These are phyloP conservation scores for Bipolaris gigantea DNA, from an alignment of 2,329 filamentous ascomycete genomes.

Conservation along the genomic window DNA sequence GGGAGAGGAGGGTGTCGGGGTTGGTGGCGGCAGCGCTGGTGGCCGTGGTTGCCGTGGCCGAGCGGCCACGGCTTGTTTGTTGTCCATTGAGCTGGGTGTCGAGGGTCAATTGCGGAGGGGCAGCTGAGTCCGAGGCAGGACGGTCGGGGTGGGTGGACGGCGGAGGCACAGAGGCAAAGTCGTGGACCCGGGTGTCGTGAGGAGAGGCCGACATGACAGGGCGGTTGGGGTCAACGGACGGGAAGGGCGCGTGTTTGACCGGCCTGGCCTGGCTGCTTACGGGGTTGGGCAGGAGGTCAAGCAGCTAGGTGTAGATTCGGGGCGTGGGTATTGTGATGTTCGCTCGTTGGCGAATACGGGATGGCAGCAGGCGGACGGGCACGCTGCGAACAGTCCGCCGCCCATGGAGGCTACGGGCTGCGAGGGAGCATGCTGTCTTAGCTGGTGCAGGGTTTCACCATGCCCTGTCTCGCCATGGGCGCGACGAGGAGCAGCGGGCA, in stretches of 20 bases:
- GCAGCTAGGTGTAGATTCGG: neutral
- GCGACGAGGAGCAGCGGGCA: neutral
- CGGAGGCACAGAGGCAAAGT: conserved; percentile 35
- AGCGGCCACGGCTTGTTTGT: conserved; percentile 29
- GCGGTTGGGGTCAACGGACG: neutral
- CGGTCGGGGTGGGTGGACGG: conserved; percentile 13
- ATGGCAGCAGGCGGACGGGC: neutral
- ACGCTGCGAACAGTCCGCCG: neutral
- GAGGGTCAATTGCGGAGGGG: conserved; percentile 22
- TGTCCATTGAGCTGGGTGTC: conserved; percentile 31
- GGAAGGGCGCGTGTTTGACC: neutral
- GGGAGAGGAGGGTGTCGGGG: conserved; percentile 31
- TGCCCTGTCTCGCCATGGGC: neutral
- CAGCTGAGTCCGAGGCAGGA: conserved; percentile 8
- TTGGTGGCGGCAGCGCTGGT: conserved; percentile 29
- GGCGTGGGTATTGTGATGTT: neutral
- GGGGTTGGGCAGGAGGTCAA: neutral
- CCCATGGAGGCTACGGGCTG: neutral
- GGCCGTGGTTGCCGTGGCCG: conserved; percentile 33
- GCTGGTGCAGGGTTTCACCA: neutral
- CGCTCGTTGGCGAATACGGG: neutral
- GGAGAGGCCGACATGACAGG: conserved; percentile 32
- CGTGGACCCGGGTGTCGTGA: conserved; percentile 32
- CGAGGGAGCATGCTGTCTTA: neutral
- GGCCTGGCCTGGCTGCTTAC: neutral